Evolutionary conservation across 352 stramenopile species (phyloP).

Genomic region (Phytopythium montanum): DNA sequence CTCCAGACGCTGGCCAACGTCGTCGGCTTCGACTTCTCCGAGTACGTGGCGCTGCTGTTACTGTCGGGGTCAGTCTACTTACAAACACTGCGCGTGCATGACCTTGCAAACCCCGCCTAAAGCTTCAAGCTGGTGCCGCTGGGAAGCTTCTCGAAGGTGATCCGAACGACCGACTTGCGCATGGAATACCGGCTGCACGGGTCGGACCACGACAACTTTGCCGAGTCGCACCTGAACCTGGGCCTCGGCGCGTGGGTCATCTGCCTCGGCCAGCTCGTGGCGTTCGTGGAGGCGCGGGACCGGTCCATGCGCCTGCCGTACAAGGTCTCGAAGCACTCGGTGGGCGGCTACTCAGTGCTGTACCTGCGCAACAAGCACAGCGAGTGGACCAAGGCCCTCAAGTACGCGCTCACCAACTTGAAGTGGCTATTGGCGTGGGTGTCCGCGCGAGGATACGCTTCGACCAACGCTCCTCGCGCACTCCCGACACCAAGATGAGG

Average conservation of each 20-base stretch:
- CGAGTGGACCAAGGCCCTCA: slow-evolving; percentile 85
- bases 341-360: slow-evolving; percentile 66
- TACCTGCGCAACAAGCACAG: slow-evolving; percentile 80
- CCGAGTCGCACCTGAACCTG: slow-evolving; percentile 84
- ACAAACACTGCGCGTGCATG: slow-evolving; percentile 7
- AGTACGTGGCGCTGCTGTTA: slow-evolving; percentile 36
- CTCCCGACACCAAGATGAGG: neutral
- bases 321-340: slow-evolving; percentile 71
- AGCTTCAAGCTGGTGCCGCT: slow-evolving; percentile 87
- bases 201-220: slow-evolving; percentile 81
- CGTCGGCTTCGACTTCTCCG: slow-evolving; percentile 60
- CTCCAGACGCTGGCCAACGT: slow-evolving; percentile 55
- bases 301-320: slow-evolving; percentile 67
- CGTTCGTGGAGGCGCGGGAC: slow-evolving; percentile 50
- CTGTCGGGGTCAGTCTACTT: neutral
- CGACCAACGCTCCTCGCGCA: slow-evolving; percentile 4
- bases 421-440: slow-evolving; percentile 83
- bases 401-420: slow-evolving; percentile 81
- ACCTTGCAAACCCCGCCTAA: slow-evolving; percentile 1
- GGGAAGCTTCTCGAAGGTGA: slow-evolving; percentile 86
- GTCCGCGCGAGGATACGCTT: slow-evolving; percentile 29
- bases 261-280: slow-evolving; percentile 68
- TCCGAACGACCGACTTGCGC: slow-evolving; percentile 63
- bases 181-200: slow-evolving; percentile 87
- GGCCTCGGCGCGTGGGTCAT: slow-evolving; percentile 77